These are phyloP conservation scores for Agroathelia rolfsii DNA, from an alignment of 1,284 basidiomycete genomes.

Conservation along the genomic window DNA sequence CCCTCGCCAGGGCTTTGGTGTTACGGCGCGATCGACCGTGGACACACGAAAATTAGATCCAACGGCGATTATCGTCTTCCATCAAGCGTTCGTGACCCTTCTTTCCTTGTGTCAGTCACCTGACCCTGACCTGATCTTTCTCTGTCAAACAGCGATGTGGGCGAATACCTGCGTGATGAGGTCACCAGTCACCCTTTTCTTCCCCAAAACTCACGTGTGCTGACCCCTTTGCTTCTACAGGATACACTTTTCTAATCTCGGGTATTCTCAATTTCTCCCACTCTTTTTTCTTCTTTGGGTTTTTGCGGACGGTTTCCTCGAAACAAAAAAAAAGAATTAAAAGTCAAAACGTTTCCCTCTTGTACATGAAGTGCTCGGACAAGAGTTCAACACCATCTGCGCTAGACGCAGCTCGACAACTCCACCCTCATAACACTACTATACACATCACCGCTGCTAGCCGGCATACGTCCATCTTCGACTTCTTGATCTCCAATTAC, in stretches of 20 bases:
- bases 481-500: too few relatives aligned
- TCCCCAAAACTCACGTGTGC: slow-evolving; percentile 7
- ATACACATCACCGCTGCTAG: too few relatives aligned
- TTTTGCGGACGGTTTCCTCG: too few relatives aligned
- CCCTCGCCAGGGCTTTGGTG: slow-evolving; percentile 80
- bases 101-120: slow-evolving; percentile 4
- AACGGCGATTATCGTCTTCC: slow-evolving; percentile 97
- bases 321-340: too few relatives aligned
- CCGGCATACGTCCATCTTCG: too few relatives aligned
- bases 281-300: slow-evolving; percentile 10
- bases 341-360: too few relatives aligned
- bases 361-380: slow-evolving; percentile 24
- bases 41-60: slow-evolving; percentile 97
- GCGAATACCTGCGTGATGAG: slow-evolving; percentile 93
- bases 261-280: slow-evolving; percentile 6
- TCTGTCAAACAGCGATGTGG: slow-evolving; percentile 65
- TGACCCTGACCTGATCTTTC: slow-evolving; percentile 5
- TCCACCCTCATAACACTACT: too few relatives aligned
- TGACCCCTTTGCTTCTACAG: slow-evolving; percentile 29
- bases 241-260: slow-evolving; percentile 70
- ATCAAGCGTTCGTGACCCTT: slow-evolving; percentile 74
- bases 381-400: too few relatives aligned
- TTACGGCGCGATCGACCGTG: slow-evolving; percentile 90
- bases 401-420: too few relatives aligned
- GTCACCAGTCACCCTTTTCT: slow-evolving; percentile 32